phyloP scores from a whole-genome alignment of 2,329 filamentous ascomycete genomes.

The Neurospora sp. region DNA sequence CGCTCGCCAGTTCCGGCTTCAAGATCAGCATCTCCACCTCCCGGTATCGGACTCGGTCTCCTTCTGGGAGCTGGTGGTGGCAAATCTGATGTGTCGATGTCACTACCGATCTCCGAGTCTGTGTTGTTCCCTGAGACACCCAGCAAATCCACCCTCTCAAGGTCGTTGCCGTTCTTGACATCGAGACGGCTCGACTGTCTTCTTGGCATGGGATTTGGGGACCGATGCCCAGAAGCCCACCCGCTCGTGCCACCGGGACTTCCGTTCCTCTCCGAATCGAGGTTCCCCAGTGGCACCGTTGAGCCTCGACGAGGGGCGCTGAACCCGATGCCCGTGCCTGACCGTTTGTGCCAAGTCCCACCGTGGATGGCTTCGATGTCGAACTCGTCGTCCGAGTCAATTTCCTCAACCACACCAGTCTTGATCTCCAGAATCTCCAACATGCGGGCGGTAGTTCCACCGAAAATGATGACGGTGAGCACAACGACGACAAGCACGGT shows the following conservation, averaged over 20 bases:
- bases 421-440: conserved; percentile 93
- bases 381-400: conserved; percentile 96
- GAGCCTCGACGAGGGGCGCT: conserved; percentile 55
- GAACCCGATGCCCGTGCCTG: conserved; percentile 68
- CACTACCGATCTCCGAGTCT: conserved; percentile 52
- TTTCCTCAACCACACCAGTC: conserved; percentile 92
- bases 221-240: conserved; percentile 45
- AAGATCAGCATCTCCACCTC: conserved; percentile 10
- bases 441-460: conserved; percentile 95
- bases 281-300: conserved; percentile 43
- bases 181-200: conserved; percentile 38
- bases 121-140: conserved; percentile 35
- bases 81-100: conserved; percentile 58
- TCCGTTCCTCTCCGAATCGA: conserved; percentile 25
- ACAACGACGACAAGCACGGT: conserved; percentile 98
- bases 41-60: conserved; percentile 30
- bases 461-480: conserved; percentile 96
- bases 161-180: conserved; percentile 35
- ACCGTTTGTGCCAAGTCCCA: conserved; percentile 72
- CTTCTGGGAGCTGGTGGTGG: conserved; percentile 46
- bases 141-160: conserved; percentile 48
- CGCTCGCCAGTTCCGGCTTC: conserved; percentile 8
- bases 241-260: conserved; percentile 25
- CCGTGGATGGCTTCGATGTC: conserved; percentile 75
- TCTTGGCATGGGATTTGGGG: conserved; percentile 35